Evolutionary conservation across 1,139 yeast genomes (phyloP).

Genomic region (Hanseniaspora gamundiae): DNA sequence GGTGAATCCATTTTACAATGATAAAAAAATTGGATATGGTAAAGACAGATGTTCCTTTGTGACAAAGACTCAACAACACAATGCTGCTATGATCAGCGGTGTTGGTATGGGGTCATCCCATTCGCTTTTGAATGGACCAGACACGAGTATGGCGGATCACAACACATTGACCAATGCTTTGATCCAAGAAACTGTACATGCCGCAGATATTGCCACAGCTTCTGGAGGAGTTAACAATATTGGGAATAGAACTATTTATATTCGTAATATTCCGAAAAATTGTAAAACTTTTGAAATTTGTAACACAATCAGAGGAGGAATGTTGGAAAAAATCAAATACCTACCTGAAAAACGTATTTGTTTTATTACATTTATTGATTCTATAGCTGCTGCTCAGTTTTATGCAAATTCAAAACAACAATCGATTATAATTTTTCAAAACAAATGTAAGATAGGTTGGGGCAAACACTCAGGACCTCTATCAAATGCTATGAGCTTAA

Average conservation of each 20-base stretch:
- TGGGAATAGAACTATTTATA: conserved; percentile 68
- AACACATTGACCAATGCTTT: neutral
- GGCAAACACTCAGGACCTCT: conserved; percentile 73
- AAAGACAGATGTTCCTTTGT: conserved; percentile 77
- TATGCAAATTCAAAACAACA: conserved; percentile 69
- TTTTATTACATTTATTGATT: conserved; percentile 67
- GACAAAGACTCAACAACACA: conserved; percentile 90
- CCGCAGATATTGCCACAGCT: conserved; percentile 60
- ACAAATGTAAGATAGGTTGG: conserved; percentile 74
- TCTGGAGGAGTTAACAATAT: conserved; percentile 70
- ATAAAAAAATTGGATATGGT: conserved; percentile 68
- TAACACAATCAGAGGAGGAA: conserved; percentile 75
- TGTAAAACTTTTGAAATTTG: conserved; percentile 74
- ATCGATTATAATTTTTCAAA: conserved; percentile 62
- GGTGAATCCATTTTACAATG: conserved; percentile 43
- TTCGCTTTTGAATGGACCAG: neutral
- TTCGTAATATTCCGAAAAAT: conserved; percentile 65
- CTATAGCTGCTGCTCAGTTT: conserved; percentile 73
- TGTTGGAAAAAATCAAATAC: conserved; percentile 56
- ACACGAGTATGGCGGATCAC: neutral
- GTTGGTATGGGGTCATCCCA: conserved; percentile 10
- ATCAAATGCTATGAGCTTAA: conserved; percentile 60
- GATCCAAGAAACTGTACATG: conserved; percentile 52
- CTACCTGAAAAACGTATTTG: conserved; percentile 75
- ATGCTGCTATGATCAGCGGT: conserved; percentile 70